Conservation (phyloP, 352 stramenopile species). For the Phytophthora citrophthora region DNA sequence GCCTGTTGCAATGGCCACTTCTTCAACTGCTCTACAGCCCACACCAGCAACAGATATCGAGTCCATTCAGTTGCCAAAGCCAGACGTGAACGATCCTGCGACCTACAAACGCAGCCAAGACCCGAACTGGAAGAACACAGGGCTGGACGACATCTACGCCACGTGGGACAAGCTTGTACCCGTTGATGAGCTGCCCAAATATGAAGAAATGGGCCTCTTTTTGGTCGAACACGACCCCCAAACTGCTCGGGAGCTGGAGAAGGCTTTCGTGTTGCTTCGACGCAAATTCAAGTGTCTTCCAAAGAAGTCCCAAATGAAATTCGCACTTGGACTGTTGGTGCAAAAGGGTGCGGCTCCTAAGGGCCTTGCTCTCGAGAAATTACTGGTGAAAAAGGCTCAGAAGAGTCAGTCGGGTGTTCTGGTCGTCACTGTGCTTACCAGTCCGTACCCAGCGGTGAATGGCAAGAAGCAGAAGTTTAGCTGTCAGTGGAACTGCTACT, state of each 20-base stretch:
- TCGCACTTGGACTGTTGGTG: slow-evolving; percentile 80
- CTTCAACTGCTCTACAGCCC: not conserved
- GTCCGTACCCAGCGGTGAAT: slow-evolving; percentile 84
- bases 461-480: slow-evolving; percentile 91
- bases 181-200: slow-evolving; percentile 66
- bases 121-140: slow-evolving; percentile 81
- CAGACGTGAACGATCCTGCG: slow-evolving; percentile 76
- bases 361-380: slow-evolving; percentile 67
- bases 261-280: slow-evolving; percentile 83
- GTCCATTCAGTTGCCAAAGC: slow-evolving; percentile 28
- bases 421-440: slow-evolving; percentile 93
- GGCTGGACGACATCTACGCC: slow-evolving; percentile 89
- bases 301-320: slow-evolving; percentile 93
- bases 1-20: slow-evolving; percentile 3
- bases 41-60: slow-evolving; percentile 33
- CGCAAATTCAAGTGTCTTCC: slow-evolving; percentile 89
- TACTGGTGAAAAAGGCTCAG: slow-evolving; percentile 90
- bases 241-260: slow-evolving; percentile 83
- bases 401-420: slow-evolving; percentile 92
- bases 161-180: slow-evolving; percentile 87
- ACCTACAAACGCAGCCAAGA: slow-evolving; percentile 90
- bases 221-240: slow-evolving; percentile 77
- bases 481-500: slow-evolving; percentile 96
- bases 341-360: slow-evolving; percentile 58
- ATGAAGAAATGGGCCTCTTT: slow-evolving; percentile 84